Percentiles rank a stretch among this genome's conserved stretches.
These are phyloP conservation scores for Strobilomyces echinocephalus DNA, from an alignment of 768 basidiomycete species.

Conservation along the genomic window DNA sequence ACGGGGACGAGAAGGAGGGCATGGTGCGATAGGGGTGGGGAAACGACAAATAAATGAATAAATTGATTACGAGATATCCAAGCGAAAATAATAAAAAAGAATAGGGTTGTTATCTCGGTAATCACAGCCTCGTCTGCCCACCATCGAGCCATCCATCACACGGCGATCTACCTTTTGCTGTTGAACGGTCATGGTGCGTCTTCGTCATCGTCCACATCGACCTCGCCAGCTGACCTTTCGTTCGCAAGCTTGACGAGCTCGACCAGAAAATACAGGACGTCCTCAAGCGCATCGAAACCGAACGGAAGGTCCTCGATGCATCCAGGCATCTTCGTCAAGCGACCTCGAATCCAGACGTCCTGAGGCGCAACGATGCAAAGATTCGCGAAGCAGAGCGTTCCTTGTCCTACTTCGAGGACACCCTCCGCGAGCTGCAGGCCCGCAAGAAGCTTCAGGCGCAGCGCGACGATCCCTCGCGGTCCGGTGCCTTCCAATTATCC, in stretches of 20 bases:
- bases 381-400: constrained; percentile 83
- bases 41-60: constrained; percentile 12
- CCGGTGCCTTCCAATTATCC: constrained; percentile 37
- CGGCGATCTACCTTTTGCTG: constrained; percentile 11
- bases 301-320: constrained; percentile 89
- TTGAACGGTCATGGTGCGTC: constrained; percentile 30
- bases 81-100: constrained; percentile 11
- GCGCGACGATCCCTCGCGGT: constrained; percentile 51
- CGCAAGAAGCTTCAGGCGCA: constrained; percentile 65
- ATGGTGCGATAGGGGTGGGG: constrained; percentile 13
- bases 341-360: constrained; percentile 82
- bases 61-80: constrained; percentile 25
- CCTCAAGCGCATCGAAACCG: constrained; percentile 83
- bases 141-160: constrained; percentile 18
- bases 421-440: constrained; percentile 74
- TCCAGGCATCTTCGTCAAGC: constrained; percentile 74
- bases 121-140: constrained; percentile 29
- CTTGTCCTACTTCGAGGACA: constrained; percentile 83
- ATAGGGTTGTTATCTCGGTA: constrained; percentile 22
- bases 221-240: constrained; percentile 1
- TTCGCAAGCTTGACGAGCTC: constrained; percentile 48
- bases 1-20: constrained; percentile 30
- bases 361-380: constrained; percentile 75
- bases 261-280: constrained; percentile 94
- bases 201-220: constrained; percentile 9